Conservation (phyloP, 2,329 filamentous ascomycete species). For the Nemania serpens region DNA sequence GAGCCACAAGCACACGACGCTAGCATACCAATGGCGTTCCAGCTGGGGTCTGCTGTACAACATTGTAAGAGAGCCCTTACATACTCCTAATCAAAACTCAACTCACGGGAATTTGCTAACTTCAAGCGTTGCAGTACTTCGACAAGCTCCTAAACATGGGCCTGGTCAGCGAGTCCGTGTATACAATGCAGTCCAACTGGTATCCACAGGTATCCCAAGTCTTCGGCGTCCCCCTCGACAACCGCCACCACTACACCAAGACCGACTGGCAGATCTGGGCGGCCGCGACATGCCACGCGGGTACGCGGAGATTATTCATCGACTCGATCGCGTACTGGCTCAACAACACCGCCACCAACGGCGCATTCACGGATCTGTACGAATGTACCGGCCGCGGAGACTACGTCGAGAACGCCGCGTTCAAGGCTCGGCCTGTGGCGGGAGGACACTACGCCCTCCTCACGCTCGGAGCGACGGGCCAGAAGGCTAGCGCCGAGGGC, state of each 20-base stretch:
- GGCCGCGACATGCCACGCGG: constrained; percentile 64
- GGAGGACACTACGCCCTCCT: constrained; percentile 74
- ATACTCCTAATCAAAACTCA: not conserved
- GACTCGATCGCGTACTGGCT: constrained; percentile 69
- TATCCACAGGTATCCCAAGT: constrained; percentile 63
- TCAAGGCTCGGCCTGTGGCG: constrained; percentile 73
- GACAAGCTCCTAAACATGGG: constrained; percentile 45
- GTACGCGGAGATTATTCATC: constrained; percentile 64
- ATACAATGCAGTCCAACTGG: constrained; percentile 42
- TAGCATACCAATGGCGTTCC: constrained; percentile 40
- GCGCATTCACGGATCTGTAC: constrained; percentile 70
- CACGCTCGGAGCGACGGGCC: constrained; percentile 50
- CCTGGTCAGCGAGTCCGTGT: constrained; percentile 34
- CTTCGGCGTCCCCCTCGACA: constrained; percentile 73
- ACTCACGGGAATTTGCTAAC: not conserved
- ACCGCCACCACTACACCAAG: constrained; percentile 72
- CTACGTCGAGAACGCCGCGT: constrained; percentile 53
- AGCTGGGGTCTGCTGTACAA: constrained; percentile 24
- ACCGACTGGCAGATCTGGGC: constrained; percentile 77
- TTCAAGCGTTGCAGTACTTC: constrained; percentile 25
- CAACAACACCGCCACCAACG: constrained; percentile 67
- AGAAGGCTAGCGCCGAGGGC: constrained; percentile 25
- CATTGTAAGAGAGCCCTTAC: not conserved
- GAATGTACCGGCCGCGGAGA: constrained; percentile 65
- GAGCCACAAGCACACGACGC: constrained; percentile 32